phyloP scores from a whole-genome alignment of 2,329 filamentous ascomycete genomes.

The Colletotrichum acutatum region DNA sequence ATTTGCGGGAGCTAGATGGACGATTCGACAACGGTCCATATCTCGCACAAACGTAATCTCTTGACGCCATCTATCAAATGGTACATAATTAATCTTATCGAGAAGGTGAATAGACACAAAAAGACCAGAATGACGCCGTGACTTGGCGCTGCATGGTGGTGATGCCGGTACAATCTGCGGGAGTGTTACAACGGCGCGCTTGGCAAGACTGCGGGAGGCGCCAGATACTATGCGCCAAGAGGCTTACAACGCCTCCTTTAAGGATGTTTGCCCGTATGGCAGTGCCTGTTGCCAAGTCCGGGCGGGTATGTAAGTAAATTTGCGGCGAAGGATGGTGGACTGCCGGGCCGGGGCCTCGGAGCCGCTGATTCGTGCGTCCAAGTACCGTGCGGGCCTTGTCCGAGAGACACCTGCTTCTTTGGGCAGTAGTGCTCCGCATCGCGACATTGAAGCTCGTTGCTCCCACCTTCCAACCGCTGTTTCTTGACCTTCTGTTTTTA shows the following conservation, averaged over 20 bases:
- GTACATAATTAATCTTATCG: slow-evolving; percentile 2
- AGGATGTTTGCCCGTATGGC: background rate
- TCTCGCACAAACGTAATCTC: slow-evolving; percentile 30
- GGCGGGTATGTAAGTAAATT: slow-evolving; percentile 31
- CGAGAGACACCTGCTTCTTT: slow-evolving; percentile 33
- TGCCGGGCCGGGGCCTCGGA: slow-evolving; percentile 21
- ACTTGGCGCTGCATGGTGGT: slow-evolving; percentile 19
- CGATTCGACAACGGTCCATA: background rate
- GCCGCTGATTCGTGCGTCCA: slow-evolving; percentile 14
- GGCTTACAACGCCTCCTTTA: background rate
- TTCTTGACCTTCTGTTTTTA: slow-evolving; percentile 26
- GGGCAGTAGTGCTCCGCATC: slow-evolving; percentile 26
- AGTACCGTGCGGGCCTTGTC: slow-evolving; percentile 23
- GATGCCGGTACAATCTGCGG: background rate
- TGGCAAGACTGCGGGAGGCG: slow-evolving; percentile 13
- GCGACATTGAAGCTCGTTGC: slow-evolving; percentile 20
- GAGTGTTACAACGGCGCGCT: slow-evolving; percentile 28
- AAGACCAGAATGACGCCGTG: slow-evolving; percentile 19
- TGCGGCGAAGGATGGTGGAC: slow-evolving; percentile 27
- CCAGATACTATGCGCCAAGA: slow-evolving; percentile 18
- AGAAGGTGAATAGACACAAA: slow-evolving; percentile 19
- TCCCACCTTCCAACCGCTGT: background rate
- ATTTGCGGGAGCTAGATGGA: background rate
- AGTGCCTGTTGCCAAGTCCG: slow-evolving; percentile 27
- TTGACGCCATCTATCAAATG: slow-evolving; percentile 27